Evolutionary conservation across 306 rosid species (phyloP).

Genomic region (Chamaecrista fasciculata): DNA sequence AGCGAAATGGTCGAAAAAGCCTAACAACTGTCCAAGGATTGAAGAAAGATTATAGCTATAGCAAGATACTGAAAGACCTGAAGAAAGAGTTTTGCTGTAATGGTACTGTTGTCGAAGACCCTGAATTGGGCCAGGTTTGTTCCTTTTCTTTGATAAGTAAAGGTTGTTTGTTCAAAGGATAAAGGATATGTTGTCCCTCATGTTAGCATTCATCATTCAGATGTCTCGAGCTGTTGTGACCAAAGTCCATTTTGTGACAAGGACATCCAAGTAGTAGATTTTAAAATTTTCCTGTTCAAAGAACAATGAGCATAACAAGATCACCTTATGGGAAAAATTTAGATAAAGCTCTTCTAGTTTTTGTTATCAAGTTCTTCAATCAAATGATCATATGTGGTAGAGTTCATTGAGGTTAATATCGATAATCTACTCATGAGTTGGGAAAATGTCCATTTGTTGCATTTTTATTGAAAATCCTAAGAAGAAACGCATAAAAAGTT

Average conservation of each 20-base stretch:
- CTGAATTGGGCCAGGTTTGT: constrained; percentile 13
- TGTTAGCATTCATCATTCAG: no score
- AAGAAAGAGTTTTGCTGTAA: constrained; percentile 20
- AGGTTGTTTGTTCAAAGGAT: no score
- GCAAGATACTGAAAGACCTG: constrained; percentile 7
- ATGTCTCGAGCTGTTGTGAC: no score
- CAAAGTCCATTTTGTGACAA: neutral
- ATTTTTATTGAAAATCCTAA: neutral
- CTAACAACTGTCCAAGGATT: constrained; percentile 15
- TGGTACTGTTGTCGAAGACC: constrained; percentile 14
- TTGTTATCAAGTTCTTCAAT: neutral
- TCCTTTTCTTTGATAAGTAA: neutral
- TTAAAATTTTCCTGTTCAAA: neutral
- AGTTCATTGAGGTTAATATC: neutral
- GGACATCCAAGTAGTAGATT: neutral
- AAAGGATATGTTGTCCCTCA: no score
- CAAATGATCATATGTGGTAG: neutral
- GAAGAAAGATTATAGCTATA: constrained; percentile 18
- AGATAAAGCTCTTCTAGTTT: neutral
- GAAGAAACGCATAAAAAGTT: neutral
- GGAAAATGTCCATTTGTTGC: neutral
- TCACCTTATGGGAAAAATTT: neutral
- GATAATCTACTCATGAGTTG: neutral
- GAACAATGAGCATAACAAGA: neutral
- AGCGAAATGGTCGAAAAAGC: constrained; percentile 15